A percentile compares a stretch with the other conserved stretches of the same genome.
phyloP scores from a whole-genome alignment of 2,329 filamentous ascomycete genomes.

The Didymosphaeria variabile region DNA sequence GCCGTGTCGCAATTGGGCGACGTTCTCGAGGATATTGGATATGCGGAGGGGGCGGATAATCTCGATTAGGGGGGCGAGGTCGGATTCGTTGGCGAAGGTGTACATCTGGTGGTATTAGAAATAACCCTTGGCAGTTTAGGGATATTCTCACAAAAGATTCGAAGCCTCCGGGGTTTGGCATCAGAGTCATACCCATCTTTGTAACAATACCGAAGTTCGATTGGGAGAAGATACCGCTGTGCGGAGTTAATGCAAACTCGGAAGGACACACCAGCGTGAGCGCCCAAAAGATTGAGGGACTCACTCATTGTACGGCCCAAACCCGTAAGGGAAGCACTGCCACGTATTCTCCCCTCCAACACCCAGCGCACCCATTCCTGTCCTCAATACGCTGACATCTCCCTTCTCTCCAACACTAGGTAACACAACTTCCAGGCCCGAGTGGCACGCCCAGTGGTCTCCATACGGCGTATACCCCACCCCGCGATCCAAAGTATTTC shows the following conservation, averaged over 20 bases:
- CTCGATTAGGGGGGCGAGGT: conserved; percentile 59
- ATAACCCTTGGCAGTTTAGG: too few relatives aligned
- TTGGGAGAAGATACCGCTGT: conserved; percentile 47
- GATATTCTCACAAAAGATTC: conserved; percentile 24
- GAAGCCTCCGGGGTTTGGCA: conserved; percentile 33
- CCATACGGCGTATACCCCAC: conserved; percentile 48
- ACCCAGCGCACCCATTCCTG: conserved; percentile 34
- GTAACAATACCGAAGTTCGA: conserved; percentile 48
- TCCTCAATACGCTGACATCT: conserved; percentile 41
- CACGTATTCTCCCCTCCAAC: conserved; percentile 33
- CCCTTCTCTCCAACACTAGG: conserved; percentile 47
- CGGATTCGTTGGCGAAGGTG: conserved; percentile 59
- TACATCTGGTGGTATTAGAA: conserved; percentile 24
- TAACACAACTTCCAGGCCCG: conserved; percentile 55
- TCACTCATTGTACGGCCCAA: conserved; percentile 47
- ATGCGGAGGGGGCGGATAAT: conserved; percentile 57
- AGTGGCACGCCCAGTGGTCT: conserved; percentile 58
- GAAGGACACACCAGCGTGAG: too few relatives aligned
- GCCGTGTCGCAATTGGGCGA: conserved; percentile 32
- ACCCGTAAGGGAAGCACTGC: conserved; percentile 49
- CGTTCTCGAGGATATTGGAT: conserved; percentile 31
- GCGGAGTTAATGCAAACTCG: neutral
- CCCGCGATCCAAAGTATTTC: conserved; percentile 47
- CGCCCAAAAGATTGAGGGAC: neutral
- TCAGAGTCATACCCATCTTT: conserved; percentile 61